Evolutionary conservation across 441 rosid genomes (phyloP), one percentile per base, ranked within the genome.

Genomic region (Flueggea neowawraea): DNA sequence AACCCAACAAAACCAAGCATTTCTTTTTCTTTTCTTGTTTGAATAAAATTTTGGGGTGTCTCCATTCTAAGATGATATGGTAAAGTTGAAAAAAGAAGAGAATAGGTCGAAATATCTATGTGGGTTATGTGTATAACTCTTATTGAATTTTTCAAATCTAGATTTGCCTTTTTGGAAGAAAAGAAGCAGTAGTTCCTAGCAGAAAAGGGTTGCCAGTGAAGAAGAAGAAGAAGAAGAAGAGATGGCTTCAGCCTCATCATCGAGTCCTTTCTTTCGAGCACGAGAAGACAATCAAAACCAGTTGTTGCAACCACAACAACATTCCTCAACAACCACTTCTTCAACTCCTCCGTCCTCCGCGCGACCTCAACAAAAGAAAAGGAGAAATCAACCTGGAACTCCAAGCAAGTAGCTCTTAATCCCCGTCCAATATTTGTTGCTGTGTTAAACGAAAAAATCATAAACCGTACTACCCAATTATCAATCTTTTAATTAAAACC

Each of bases 331-430:
- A 41, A 77, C 80, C 11, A 62, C 83, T 71, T 71, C 89, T 64
- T 70, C 83, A 52, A 60, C 90, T 52, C 80, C 75, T 48, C 80
- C 64, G 50, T 66, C 76, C 31, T 70, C 80, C 44, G 47, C 64
- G 2, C 69, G 73, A 56, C 89, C 80, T 36, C 80, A 82, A 16
- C 96, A 66, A 79, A 91, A 84, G 84, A 91, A 82, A 72, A 89
- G 69, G 70, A 77, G 97, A 73, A 91, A 91, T 74, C 97, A 89
- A 65, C 96, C 96, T 33, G 95, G 95, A 81, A 82, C 78, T 64
- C 92, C 97, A 75, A 79, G 97, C 85, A 87, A 85, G 91, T 84
- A 75, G 60, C 83, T 48, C 60, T 28, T 61, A 53, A 66, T 64
- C 39, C 66, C 15, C 44, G 60, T 33, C 45, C 64, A 66, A 50